Base-by-base conservation (phyloP, 2,329 filamentous ascomycete species). In the Aspergillus ibericus region DNA sequence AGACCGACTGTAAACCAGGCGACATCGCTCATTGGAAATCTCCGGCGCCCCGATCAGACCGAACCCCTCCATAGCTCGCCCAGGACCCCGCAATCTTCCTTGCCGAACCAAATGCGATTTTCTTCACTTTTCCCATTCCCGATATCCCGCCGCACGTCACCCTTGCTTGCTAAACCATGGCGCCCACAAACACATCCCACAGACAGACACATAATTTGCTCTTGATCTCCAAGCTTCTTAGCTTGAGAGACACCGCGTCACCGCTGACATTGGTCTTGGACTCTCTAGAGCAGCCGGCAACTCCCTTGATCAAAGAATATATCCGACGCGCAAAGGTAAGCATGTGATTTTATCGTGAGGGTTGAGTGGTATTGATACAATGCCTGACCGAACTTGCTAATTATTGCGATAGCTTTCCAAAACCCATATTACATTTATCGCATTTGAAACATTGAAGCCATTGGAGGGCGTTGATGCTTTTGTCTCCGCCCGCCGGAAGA, bases 221-320 rank as follows among this genome's bases (percentile, higher is more conserved):
- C 2, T 81, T 96, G 2, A 87, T 96, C 56, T 90, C 92, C 63
- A 93, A 92, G 70, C 80, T 96, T 1, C 81, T 96, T 63, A 91
- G 88, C 70, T 80, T 91, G 56, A 85, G 91, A 62, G 90, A 95
- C 74, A 87, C 86, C 57, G 87, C 89, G 13, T 96, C 92, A 50
- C 93, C 93, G 2, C 86, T 98, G 69, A 97, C 93, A 0, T 80
- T 98, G 25, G 77, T 97, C 3, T 81, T 96, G 57, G 93, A 98
- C 75, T 91, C 83, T 34, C 81, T 97, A 29, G 92, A 96, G 77
- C 92, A 96, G 76, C 86, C 88, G 25, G 90, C 87, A 6, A 82
- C 81, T 29, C 87, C 88, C 0, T 77, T 96, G 4, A 63, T 93
- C 1, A 77, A 80, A 16, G 92, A 96, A 74, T 91, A 93, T 74